Evolutionary conservation across 352 stramenopile genomes (phyloP).

Genomic region (Globisporangium barbulae): DNA sequence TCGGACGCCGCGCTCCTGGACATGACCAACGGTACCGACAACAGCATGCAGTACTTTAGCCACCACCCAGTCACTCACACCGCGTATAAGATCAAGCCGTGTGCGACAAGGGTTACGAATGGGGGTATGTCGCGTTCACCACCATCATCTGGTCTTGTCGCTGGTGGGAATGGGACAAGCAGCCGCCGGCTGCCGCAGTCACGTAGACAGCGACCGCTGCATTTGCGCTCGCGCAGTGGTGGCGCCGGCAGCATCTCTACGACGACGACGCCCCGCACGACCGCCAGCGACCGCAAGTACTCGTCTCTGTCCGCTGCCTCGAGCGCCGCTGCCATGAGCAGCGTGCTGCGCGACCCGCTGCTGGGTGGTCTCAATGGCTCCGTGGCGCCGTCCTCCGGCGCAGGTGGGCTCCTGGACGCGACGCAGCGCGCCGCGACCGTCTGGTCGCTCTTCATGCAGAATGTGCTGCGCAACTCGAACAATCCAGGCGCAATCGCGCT

Average conservation of each 20-base stretch:
- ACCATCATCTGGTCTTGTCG: slow-evolving; percentile 1
- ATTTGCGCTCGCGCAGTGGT: slow-evolving; percentile 13
- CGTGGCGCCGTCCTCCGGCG: not conserved
- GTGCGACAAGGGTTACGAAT: not conserved
- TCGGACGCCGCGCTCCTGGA: slow-evolving; percentile 6
- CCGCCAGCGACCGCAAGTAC: slow-evolving; percentile 11
- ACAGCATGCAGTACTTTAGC: not conserved
- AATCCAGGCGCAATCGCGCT: slow-evolving; percentile 14
- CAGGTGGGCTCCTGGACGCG: slow-evolving; percentile 3
- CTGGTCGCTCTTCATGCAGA: slow-evolving; percentile 20
- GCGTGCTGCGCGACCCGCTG: slow-evolving; percentile 8
- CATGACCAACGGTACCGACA: slow-evolving; percentile 8
- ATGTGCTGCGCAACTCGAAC: slow-evolving; percentile 16
- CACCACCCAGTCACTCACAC: slow-evolving; percentile 2
- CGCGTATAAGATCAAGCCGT: slow-evolving; percentile 7
- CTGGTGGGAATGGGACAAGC: not conserved
- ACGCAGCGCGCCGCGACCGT: slow-evolving; percentile 8
- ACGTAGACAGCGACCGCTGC: not conserved
- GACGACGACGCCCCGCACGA: not conserved
- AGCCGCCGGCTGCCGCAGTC: not conserved
- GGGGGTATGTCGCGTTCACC: not conserved
- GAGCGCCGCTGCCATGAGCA: slow-evolving; percentile 7
- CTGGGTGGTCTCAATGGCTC: not conserved
- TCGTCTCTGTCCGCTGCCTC: slow-evolving; percentile 7
- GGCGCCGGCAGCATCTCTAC: slow-evolving; percentile 9